Evolutionary conservation across 2,329 filamentous ascomycete genomes (phyloP).

Genomic region (Ophiostoma australiae): DNA sequence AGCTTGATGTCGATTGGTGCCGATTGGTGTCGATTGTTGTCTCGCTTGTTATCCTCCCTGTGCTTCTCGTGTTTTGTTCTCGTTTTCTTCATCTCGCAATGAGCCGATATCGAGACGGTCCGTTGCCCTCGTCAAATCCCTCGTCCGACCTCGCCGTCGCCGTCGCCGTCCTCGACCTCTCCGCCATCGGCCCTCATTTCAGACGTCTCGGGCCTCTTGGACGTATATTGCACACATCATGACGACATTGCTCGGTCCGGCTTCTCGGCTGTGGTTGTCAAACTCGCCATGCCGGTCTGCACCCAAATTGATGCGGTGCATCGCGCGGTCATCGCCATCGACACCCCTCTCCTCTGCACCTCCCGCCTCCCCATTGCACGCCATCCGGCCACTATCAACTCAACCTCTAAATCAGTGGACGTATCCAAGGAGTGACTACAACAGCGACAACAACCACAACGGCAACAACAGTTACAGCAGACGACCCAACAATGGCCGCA

Average conservation of each 20-base stretch:
- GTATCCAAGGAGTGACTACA: neutral
- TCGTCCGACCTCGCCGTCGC: conserved; percentile 4
- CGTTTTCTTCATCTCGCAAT: neutral
- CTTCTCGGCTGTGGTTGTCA: conserved; percentile 2
- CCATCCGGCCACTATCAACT: neutral
- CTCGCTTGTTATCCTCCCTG: neutral
- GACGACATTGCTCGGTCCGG: neutral
- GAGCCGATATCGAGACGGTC: conserved; percentile 1
- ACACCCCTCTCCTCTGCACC: neutral
- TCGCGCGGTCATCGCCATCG: neutral
- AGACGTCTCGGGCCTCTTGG: neutral
- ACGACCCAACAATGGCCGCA: conserved; percentile 31
- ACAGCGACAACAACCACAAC: neutral
- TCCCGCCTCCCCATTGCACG: neutral
- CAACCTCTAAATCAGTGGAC: neutral
- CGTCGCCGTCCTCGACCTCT: neutral
- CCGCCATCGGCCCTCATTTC: neutral
- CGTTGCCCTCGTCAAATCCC: neutral
- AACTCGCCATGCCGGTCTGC: neutral
- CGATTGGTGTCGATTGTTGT: neutral
- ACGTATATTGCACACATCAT: neutral
- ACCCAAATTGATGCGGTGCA: neutral
- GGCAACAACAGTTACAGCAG: neutral
- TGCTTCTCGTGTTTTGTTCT: neutral
- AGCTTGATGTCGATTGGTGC: neutral